phyloP scores from a whole-genome alignment of 2,329 filamentous ascomycete genomes.

The Penicillium thymicola region DNA sequence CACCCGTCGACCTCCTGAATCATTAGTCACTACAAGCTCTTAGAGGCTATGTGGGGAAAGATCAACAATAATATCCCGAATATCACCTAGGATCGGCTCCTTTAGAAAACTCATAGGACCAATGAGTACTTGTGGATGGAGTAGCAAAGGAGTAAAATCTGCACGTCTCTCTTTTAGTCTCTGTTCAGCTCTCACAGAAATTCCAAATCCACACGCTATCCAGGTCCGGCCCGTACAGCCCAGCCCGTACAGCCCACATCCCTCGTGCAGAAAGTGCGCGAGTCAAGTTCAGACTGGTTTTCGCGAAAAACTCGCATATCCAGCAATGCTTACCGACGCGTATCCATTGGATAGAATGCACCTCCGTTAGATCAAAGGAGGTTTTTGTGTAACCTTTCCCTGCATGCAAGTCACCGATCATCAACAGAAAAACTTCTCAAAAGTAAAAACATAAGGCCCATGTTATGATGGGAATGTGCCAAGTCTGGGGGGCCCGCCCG shows the following conservation, averaged over 20 bases:
- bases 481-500: slow-evolving; percentile 8
- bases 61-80: slow-evolving; percentile 22
- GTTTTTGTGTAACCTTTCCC: neutral
- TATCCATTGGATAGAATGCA: slow-evolving; percentile 10
- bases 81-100: neutral
- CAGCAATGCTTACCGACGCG: slow-evolving; percentile 10
- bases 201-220: neutral
- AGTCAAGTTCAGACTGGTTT: slow-evolving; percentile 15
- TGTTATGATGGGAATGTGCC: slow-evolving; percentile 12
- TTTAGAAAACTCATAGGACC: neutral
- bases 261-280: slow-evolving; percentile 8
- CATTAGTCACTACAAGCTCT: neutral
- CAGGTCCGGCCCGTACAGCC: slow-evolving; percentile 4
- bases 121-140: neutral
- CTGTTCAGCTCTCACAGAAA: neutral
- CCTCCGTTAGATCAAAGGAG: neutral
- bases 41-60: slow-evolving; percentile 9
- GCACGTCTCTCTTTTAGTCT: slow-evolving; percentile 6
- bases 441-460: neutral
- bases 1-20: neutral
- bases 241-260: neutral
- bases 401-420: neutral
- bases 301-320: slow-evolving; percentile 6
- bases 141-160: neutral
- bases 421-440: neutral